Conservation (phyloP, 768 basidiomycete species). For the Hemileccinum rubropunctum region DNA sequence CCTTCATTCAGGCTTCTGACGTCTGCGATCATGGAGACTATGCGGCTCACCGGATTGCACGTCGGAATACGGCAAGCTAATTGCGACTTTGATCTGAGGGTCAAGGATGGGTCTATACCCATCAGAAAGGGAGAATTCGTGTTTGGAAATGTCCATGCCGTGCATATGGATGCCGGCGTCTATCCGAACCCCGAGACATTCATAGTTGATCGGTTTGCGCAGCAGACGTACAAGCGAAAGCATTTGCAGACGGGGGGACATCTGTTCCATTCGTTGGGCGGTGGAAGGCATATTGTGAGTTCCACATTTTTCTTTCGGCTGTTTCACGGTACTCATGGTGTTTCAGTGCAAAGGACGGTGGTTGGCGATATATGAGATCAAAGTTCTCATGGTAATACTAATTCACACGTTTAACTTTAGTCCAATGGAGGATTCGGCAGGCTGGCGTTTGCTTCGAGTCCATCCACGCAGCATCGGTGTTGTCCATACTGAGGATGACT, state of each 20-base stretch:
- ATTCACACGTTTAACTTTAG: conserved; percentile 15
- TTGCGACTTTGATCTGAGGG: conserved; percentile 16
- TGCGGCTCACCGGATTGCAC: conserved; percentile 20
- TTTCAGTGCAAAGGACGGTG: conserved; percentile 24
- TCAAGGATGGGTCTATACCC: conserved; percentile 6
- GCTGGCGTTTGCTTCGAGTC: conserved; percentile 10
- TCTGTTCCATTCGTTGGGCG: conserved; percentile 15
- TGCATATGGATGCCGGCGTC: conserved; percentile 14
- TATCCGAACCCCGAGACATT: conserved; percentile 16
- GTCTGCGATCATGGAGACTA: conserved; percentile 27
- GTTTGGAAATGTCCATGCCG: conserved; percentile 15
- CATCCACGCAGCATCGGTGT: conserved; percentile 14
- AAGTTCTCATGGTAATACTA: conserved; percentile 16
- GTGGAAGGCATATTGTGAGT: conserved; percentile 20
- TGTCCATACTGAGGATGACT: conserved; percentile 19
- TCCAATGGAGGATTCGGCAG: not conserved
- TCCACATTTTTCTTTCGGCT: not conserved
- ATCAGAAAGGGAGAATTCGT: conserved; percentile 22
- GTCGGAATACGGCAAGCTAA: conserved; percentile 15
- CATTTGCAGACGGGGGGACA: conserved; percentile 10
- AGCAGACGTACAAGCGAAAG: conserved; percentile 11
- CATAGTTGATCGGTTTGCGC: conserved; percentile 19
- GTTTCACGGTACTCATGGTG: not conserved
- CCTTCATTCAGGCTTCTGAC: conserved; percentile 19
- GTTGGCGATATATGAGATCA: conserved; percentile 24